Base-by-base conservation (phyloP, 495 filamentous ascomycete genomes). In the Neurospora sp. region DNA sequence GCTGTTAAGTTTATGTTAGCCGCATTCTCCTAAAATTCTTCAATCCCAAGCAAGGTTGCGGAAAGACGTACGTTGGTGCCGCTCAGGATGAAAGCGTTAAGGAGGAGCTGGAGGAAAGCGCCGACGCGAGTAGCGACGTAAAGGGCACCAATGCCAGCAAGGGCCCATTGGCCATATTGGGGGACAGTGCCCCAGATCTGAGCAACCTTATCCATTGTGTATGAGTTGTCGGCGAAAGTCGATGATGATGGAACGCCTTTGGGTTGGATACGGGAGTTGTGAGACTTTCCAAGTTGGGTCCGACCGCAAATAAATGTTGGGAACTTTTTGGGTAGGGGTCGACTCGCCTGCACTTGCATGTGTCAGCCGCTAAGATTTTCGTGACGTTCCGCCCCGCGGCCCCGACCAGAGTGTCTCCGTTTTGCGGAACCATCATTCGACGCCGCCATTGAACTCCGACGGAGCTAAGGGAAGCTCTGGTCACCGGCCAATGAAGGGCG, bases 21-120 rank as follows among this genome's bases (percentile, higher is more conserved):
- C 13, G 15, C 24, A 34, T 15, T 62, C 28, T 6, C 48, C 9
- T 10, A 3, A 11, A 39, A 2, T 10, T 11, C 38, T 39, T 39
- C 38, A 39, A 2, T 39, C 38, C 38, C 38, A 9, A 39, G 38
- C 9, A 39, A 39, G 8, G 10, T 39, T 39, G 10, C 38, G 39
- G 19, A 39, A 17, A 21, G 15, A 81, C 85, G 75, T 83, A 90
- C 88, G 73, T 86, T 87, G 59, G 82, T 87, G 37, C 88, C 88
- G 66, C 85, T 85, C 62, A 98, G 84, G 70, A 98, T 81, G 79
- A 97, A 97, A 62, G 94, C 79, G 81, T 89, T 92, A 62, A 92
- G 79, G 43, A 97, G 73, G 24, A 96, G 83, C 69, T 88, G 84
- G 69, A 91, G 74, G 79, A 92, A 90, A 77, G 84, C 89, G 74